Conservation (phyloP, 441 rosid species). For the Rhodomyrtus psidioides region DNA sequence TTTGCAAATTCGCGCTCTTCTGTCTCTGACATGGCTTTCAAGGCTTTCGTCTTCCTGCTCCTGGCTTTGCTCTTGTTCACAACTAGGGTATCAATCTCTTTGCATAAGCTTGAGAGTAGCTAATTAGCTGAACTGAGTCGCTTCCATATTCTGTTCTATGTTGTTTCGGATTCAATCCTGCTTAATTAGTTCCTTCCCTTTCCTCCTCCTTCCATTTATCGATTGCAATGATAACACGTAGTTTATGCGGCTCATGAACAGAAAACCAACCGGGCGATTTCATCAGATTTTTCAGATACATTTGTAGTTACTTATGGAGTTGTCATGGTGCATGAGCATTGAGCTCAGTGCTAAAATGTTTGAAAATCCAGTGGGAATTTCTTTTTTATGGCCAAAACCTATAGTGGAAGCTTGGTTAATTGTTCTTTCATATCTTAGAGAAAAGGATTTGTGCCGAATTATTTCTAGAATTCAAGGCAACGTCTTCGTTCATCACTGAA, state of each 20-base stretch:
- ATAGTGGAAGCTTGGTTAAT: neutral
- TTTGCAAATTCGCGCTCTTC: neutral
- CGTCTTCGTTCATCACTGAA: neutral
- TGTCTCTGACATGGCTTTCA: neutral
- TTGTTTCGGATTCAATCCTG: neutral
- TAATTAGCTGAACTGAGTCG: neutral
- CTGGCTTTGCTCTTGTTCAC: neutral
- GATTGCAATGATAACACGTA: neutral
- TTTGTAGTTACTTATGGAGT: neutral
- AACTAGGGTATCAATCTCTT: neutral
- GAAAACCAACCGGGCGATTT: neutral
- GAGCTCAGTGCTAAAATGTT: neutral
- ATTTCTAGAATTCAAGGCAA: neutral
- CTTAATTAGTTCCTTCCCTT: neutral
- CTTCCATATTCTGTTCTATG: neutral
- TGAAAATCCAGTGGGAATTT: neutral
- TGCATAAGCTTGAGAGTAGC: neutral
- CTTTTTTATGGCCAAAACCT: neutral
- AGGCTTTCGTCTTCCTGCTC: neutral
- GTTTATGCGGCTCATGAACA: neutral
- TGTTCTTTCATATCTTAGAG: neutral
- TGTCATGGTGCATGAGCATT: neutral
- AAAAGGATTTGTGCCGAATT: neutral
- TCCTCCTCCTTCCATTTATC: neutral
- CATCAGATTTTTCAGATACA: neutral